Conservation (phyloP, 1,284 basidiomycete species). For the Heterobasidion occidentale region DNA sequence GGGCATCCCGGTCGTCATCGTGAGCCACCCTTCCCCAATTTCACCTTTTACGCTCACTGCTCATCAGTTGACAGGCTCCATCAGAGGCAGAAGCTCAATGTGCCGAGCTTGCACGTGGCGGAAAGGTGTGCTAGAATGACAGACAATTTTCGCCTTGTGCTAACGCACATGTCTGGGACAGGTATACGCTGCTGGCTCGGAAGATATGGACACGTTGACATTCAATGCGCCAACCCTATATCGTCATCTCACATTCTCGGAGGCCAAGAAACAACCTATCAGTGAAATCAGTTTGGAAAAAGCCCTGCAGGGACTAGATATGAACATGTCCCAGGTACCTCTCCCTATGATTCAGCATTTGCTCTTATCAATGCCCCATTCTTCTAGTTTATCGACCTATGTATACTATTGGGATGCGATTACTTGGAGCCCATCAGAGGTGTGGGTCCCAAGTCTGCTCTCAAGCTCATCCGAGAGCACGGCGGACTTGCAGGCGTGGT, state of each 20-base stretch:
- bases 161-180: slow-evolving; percentile 18
- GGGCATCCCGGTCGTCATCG: slow-evolving; percentile 94
- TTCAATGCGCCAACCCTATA: slow-evolving; percentile 89
- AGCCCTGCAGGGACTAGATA: slow-evolving; percentile 82
- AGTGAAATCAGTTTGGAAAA: slow-evolving; percentile 83
- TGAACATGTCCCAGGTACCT: slow-evolving; percentile 84
- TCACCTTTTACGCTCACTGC: neutral
- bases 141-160: too few species aligned
- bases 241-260: slow-evolving; percentile 97
- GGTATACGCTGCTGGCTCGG: slow-evolving; percentile 96
- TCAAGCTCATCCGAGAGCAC: slow-evolving; percentile 89
- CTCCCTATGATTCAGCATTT: neutral
- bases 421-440: slow-evolving; percentile 97
- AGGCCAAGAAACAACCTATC: slow-evolving; percentile 98
- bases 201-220: slow-evolving; percentile 99
- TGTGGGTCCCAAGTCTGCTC: slow-evolving; percentile 90
- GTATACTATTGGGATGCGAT: slow-evolving; percentile 95
- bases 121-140: slow-evolving; percentile 51
- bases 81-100: slow-evolving; percentile 99
- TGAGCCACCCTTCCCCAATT: slow-evolving; percentile 28
- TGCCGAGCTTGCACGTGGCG: slow-evolving; percentile 92
- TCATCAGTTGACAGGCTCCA: slow-evolving; percentile 59
- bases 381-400: slow-evolving; percentile 89
- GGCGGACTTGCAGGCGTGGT: slow-evolving; percentile 79
- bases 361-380: neutral